Percentiles rank a stretch among this genome's conserved stretches.
Evolutionary conservation across 352 stramenopile genomes (phyloP).

Genomic region (Globisporangium splendens): DNA sequence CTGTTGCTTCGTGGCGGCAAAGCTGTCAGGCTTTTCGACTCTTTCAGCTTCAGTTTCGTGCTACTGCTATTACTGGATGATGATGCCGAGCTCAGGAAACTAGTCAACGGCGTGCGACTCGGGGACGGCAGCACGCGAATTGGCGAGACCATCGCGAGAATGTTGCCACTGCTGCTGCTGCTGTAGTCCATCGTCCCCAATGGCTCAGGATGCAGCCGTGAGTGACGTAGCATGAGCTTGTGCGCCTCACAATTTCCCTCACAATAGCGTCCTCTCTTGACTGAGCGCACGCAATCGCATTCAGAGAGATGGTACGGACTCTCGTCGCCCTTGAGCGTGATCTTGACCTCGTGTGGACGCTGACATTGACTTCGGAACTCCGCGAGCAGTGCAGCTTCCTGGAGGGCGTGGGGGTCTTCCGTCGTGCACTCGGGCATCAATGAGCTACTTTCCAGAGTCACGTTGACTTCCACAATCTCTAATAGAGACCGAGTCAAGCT

Average conservation of each 20-base stretch:
- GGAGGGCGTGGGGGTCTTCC: background rate
- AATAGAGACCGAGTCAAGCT: no score
- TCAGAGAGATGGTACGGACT: slow-evolving; percentile 20
- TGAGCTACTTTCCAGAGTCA: background rate
- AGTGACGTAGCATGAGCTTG: slow-evolving; percentile 57
- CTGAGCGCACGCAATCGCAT: slow-evolving; percentile 37
- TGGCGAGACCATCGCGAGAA: slow-evolving; percentile 6
- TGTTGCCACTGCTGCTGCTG: background rate
- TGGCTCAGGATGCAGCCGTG: slow-evolving; percentile 33
- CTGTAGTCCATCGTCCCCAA: slow-evolving; percentile 16
- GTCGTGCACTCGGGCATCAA: no score
- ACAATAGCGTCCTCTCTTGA: slow-evolving; percentile 49
- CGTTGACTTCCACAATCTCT: no score
- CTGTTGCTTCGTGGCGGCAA: slow-evolving; percentile 1
- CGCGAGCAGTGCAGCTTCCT: slow-evolving; percentile 5
- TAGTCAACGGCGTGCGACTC: slow-evolving; percentile 7
- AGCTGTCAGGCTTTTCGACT: slow-evolving; percentile 9
- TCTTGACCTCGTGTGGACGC: slow-evolving; percentile 26
- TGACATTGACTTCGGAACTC: slow-evolving; percentile 3
- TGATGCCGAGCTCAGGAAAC: slow-evolving; percentile 1
- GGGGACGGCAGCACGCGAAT: slow-evolving; percentile 3
- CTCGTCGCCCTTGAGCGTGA: slow-evolving; percentile 24
- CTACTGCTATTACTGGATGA: background rate
- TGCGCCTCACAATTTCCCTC: slow-evolving; percentile 51
- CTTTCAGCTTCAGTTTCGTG: slow-evolving; percentile 6